phyloP scores from a whole-genome alignment of 1,284 basidiomycete genomes.

The Microbotryum lychnidis-dioicae region DNA sequence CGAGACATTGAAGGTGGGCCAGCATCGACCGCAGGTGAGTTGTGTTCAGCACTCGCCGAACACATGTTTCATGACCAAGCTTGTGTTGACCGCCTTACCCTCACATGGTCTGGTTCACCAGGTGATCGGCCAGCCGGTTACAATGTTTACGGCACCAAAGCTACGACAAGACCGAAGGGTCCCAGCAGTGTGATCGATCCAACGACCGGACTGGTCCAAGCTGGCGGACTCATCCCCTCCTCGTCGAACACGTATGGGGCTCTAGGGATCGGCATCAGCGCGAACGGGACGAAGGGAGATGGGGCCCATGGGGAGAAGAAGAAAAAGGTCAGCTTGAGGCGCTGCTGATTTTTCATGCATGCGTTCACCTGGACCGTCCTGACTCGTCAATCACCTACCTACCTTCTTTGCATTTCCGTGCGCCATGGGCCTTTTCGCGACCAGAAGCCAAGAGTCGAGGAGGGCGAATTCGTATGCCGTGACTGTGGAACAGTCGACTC shows the following conservation, averaged over 20 bases:
- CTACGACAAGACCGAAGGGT: slow-evolving; percentile 11
- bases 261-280: slow-evolving; percentile 33
- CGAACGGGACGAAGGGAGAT: slow-evolving; percentile 21
- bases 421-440: neutral
- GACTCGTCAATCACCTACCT: neutral
- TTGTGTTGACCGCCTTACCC: too few relatives aligned
- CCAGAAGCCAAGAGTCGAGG: slow-evolving; percentile 66
- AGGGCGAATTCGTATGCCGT: slow-evolving; percentile 49
- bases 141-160: slow-evolving; percentile 7
- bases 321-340: slow-evolving; percentile 26
- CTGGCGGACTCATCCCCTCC: slow-evolving; percentile 28
- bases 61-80: too few relatives aligned
- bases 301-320: slow-evolving; percentile 28
- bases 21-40: too few relatives aligned
- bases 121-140: neutral
- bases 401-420: too few relatives aligned
- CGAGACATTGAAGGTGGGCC: slow-evolving; percentile 31
- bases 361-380: slow-evolving; percentile 46
- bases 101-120: too few relatives aligned
- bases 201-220: slow-evolving; percentile 27
- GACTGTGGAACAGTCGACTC: slow-evolving; percentile 32
- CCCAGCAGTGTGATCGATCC: slow-evolving; percentile 25
- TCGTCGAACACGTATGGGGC: slow-evolving; percentile 34
- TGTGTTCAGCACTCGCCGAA: too few relatives aligned
- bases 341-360: slow-evolving; percentile 57